phyloP scores from a whole-genome alignment of 768 basidiomycete species.

The Xerocomus spinulosus region DNA sequence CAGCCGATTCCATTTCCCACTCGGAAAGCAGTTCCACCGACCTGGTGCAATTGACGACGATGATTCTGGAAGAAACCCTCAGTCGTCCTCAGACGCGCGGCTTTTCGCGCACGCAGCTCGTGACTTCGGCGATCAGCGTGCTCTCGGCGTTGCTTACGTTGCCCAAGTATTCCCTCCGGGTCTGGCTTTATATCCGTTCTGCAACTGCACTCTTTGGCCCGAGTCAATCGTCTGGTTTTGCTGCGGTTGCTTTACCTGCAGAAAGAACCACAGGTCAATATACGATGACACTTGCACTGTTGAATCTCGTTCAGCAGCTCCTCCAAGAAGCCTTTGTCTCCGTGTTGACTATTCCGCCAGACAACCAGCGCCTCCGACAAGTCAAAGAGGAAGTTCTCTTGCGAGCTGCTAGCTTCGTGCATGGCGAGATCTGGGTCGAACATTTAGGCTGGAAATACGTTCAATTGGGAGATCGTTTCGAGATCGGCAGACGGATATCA shows the following conservation, averaged over 20 bases:
- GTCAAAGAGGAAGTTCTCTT: conserved; percentile 83
- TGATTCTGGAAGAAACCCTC: conserved; percentile 75
- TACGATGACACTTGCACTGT: conserved; percentile 75
- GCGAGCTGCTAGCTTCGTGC: conserved; percentile 72
- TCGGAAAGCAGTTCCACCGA: conserved; percentile 57
- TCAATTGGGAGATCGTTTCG: conserved; percentile 77
- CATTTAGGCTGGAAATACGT: conserved; percentile 83
- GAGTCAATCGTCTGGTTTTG: conserved; percentile 49
- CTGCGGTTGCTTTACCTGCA: conserved; percentile 60
- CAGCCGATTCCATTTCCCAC: conserved; percentile 30
- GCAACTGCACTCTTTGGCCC: conserved; percentile 73
- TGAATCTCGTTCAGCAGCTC: conserved; percentile 71
- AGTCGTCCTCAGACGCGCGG: conserved; percentile 44
- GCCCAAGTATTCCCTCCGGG: conserved; percentile 71
- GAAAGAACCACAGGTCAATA: conserved; percentile 73
- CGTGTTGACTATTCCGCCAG: conserved; percentile 41
- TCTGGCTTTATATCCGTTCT: conserved; percentile 86
- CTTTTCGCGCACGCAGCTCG: conserved; percentile 54
- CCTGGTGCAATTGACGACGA: conserved; percentile 73
- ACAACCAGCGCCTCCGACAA: conserved; percentile 58
- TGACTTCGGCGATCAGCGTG: conserved; percentile 79
- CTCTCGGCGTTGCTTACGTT: conserved; percentile 71
- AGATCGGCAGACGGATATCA: conserved; percentile 67
- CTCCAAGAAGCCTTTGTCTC: conserved; percentile 68
- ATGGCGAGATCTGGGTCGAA: conserved; percentile 85